Conservation (phyloP, 2,329 filamentous ascomycete species). For the Alternaria sp. region DNA sequence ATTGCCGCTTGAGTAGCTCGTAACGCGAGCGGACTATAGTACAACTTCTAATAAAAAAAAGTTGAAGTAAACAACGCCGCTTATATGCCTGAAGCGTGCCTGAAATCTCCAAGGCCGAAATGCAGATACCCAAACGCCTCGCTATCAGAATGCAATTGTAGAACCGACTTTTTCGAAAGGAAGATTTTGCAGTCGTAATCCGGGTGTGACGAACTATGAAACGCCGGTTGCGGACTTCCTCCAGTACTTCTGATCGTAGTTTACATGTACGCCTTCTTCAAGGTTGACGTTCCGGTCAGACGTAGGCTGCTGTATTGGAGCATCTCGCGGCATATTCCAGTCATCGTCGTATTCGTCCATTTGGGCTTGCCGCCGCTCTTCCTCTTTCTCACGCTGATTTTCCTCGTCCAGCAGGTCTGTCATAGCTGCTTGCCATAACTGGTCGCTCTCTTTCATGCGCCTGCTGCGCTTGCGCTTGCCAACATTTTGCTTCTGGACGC, state of each 20-base stretch:
- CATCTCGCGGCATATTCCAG: constrained; percentile 31
- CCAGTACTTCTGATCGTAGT: constrained; percentile 68
- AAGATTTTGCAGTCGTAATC: not conserved
- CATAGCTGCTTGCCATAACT: constrained; percentile 65
- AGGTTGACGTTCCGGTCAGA: constrained; percentile 40
- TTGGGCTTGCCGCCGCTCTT: constrained; percentile 31
- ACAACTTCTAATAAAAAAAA: constrained; percentile 27
- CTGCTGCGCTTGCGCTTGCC: constrained; percentile 53
- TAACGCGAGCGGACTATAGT: constrained; percentile 19
- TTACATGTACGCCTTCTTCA: constrained; percentile 60
- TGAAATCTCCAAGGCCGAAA: constrained; percentile 27
- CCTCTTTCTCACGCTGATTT: constrained; percentile 40
- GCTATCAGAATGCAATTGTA: constrained; percentile 46
- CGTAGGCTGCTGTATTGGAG: constrained; percentile 43
- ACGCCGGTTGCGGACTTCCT: constrained; percentile 55
- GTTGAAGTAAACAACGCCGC: constrained; percentile 26
- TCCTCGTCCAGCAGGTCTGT: constrained; percentile 59
- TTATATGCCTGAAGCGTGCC: constrained; percentile 31
- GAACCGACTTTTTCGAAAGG: constrained; percentile 15
- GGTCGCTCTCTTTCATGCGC: constrained; percentile 56
- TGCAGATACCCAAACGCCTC: constrained; percentile 50
- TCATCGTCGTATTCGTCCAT: constrained; percentile 31
- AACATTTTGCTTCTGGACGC: constrained; percentile 50
- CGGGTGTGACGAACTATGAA: constrained; percentile 16
- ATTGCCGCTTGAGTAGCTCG: not conserved